Percentiles rank a stretch among this genome's conserved stretches.
phyloP scores from a whole-genome alignment of 768 basidiomycete genomes.

The Hemileccinum impolitum region DNA sequence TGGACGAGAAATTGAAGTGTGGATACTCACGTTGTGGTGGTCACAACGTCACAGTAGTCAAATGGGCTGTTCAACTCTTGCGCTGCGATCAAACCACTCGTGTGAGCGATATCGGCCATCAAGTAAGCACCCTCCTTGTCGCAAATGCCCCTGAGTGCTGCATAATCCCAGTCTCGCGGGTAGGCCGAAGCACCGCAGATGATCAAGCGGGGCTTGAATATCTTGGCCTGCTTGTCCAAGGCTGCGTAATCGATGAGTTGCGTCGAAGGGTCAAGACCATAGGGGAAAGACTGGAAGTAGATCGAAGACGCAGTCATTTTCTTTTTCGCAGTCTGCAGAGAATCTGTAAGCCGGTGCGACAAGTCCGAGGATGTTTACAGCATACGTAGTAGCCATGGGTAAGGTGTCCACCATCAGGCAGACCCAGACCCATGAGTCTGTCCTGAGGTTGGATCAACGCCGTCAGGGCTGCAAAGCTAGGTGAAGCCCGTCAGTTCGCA shows the following conservation, averaged over 20 bases:
- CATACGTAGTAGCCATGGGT: conserved; percentile 95
- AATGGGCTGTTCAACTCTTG: conserved; percentile 90
- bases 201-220: conserved; percentile 93
- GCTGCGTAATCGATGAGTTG: conserved; percentile 87
- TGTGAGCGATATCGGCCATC: conserved; percentile 98
- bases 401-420: conserved; percentile 95
- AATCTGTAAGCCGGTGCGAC: conserved; percentile 2
- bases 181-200: conserved; percentile 99
- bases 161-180: conserved; percentile 98
- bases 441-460: conserved; percentile 96
- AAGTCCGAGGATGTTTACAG: conserved; percentile 6
- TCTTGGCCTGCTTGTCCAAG: conserved; percentile 80
- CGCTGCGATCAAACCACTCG: conserved; percentile 91
- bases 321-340: conserved; percentile 86
- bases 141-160: conserved; percentile 71
- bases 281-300: conserved; percentile 99
- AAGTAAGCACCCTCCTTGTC: conserved; percentile 89
- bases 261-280: conserved; percentile 75
- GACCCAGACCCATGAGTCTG: conserved; percentile 97
- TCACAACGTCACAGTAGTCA: conserved; percentile 95
- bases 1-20: not conserved
- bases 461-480: conserved; percentile 93
- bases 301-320: conserved; percentile 99
- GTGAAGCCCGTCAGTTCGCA: conserved; percentile 9
- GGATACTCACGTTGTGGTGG: conserved; percentile 82